Evolutionary conservation across 305 asterid species (phyloP), one percentile per base, ranked within the genome.

Genomic region (Solanum hybrid): DNA sequence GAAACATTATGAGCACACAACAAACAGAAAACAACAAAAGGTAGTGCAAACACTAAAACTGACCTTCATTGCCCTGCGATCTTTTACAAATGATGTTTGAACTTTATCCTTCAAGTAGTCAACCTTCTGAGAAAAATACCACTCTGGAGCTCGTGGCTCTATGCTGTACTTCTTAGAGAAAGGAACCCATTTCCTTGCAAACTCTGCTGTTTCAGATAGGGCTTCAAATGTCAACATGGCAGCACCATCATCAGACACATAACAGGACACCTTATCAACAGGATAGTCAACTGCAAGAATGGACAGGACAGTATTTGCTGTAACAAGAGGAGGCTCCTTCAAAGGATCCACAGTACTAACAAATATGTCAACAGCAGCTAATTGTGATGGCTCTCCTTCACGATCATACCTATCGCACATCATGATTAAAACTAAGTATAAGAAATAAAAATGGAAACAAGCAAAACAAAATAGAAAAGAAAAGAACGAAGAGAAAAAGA

Each of bases 61-160:
- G 87, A 97, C 99, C 99, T 97, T 97, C 99, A 97, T 97, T 81
- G 99, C 99, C 93, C 99, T 93, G 75, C 99, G 99, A 35, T 97
- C 99, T 93, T 96, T 97, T 34, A 96, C 99, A 92, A 97, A 97
- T 75, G 98, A 94, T 87, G 99, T 96, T 71, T 97, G 98, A 90
- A 97, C 98, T 93, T 95, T 97, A 91, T 97, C 98, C 93, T 97
- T 96, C 88, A 96, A 92, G 94, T 96, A 97, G 92, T 97, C 99
- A 90, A 97, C 93, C 94, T 97, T 97, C 95, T 91, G 99, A 78
- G 95, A 42, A 42, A 97, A 97, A 93, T 97, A 97, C 99, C 99
- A 97, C 92, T 97, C 99, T 14, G 99, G 99, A 88, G 99, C 99
- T 88, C 99, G 95, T 86, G 99, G 99, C 93, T 97, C 99, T 94